Percentiles rank a stretch among this genome's conserved stretches.
phyloP scores from a whole-genome alignment of 495 filamentous ascomycete genomes.

The Xylaria telfairii region DNA sequence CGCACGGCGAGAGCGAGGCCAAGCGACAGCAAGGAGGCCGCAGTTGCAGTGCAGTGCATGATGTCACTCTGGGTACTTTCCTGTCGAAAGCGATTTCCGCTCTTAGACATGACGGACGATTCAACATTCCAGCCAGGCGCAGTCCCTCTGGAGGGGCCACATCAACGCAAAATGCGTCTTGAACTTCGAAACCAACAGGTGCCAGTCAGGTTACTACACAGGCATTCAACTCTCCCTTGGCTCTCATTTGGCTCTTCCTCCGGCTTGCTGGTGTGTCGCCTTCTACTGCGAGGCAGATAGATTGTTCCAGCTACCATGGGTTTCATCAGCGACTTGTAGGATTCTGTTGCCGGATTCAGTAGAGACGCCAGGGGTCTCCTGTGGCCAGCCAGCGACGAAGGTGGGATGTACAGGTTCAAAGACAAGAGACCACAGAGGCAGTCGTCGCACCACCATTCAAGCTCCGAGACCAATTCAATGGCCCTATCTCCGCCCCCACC shows the following conservation, averaged over 20 bases:
- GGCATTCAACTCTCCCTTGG: neutral
- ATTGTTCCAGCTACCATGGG: neutral
- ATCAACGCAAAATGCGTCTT: neutral
- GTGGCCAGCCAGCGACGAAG: conserved; percentile 11
- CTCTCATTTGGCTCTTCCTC: neutral
- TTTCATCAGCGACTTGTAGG: conserved; percentile 22
- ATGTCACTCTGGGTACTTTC: neutral
- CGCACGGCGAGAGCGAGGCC: neutral
- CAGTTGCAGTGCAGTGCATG: conserved; percentile 4
- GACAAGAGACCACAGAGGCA: conserved; percentile 21
- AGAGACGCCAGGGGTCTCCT: conserved; percentile 14
- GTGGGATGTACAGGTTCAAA: conserved; percentile 27
- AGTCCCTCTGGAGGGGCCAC: neutral
- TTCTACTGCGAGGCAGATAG: neutral
- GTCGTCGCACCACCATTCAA: conserved; percentile 18
- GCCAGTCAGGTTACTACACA: neutral
- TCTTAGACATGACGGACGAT: neutral
- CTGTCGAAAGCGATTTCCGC: neutral
- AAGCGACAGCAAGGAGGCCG: neutral
- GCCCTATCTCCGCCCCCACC: neutral
- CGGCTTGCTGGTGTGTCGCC: neutral
- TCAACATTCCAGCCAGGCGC: neutral
- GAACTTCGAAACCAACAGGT: neutral
- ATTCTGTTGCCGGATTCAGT: conserved; percentile 18
- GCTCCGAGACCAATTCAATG: conserved; percentile 16